Conservation (phyloP, 257 asterid species). For the Ballota nigra region DNA sequence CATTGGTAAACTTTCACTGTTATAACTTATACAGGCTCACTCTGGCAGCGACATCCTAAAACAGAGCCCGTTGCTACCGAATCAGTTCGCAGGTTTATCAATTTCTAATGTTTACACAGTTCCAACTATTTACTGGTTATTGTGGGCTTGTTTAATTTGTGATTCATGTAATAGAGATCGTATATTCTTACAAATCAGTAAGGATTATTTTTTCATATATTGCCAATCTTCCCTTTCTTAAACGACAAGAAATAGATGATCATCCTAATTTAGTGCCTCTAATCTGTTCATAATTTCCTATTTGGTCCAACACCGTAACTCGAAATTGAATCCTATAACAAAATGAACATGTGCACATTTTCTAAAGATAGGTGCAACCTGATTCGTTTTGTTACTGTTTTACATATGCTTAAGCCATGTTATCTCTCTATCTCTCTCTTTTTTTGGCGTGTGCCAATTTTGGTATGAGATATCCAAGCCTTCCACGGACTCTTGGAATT, state of each 20-base stretch:
- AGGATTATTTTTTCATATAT: not conserved
- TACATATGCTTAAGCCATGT: not conserved
- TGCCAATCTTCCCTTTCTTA: not conserved
- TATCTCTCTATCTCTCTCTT: not conserved
- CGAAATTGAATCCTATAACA: not conserved
- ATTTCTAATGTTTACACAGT: constrained; percentile 1
- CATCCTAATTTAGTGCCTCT: not conserved
- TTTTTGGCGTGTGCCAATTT: not conserved
- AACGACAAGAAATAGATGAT: not conserved
- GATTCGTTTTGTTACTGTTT: not conserved
- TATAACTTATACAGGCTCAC: constrained; percentile 44
- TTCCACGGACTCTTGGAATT: not conserved
- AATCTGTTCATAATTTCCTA: not conserved
- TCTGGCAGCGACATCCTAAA: constrained; percentile 36
- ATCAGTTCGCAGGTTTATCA: constrained; percentile 44
- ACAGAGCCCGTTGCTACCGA: constrained; percentile 32
- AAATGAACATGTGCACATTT: not conserved
- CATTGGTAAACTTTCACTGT: constrained; percentile 21
- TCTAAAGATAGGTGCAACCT: not conserved
- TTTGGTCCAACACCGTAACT: not conserved
- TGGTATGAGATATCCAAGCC: not conserved
- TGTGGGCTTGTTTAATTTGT: not conserved
- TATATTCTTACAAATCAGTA: not conserved
- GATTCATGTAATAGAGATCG: not conserved
- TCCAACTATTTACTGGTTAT: not conserved